Conservation (phyloP, 179 eudicot genomes). For the Silene coronaria region DNA sequence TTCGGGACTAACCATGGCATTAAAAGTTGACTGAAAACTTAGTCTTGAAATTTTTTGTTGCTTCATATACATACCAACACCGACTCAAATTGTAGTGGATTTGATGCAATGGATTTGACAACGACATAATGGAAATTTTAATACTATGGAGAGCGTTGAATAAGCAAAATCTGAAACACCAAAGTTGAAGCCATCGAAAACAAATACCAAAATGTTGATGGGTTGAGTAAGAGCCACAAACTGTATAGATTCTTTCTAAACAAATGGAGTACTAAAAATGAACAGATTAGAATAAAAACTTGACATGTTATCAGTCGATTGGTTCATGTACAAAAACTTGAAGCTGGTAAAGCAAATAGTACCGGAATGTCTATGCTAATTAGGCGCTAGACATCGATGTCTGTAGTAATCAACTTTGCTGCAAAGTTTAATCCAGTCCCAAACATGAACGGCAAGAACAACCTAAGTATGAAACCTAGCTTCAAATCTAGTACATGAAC, state of each 20-base stretch:
- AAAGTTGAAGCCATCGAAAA: constrained; percentile 37
- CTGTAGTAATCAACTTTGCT: constrained; percentile 66
- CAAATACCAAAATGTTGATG: constrained; percentile 30
- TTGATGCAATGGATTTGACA: too few relatives aligned
- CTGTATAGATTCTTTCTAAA: constrained; percentile 24
- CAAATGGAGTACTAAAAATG: not conserved
- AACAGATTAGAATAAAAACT: too few relatives aligned
- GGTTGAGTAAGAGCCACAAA: constrained; percentile 77
- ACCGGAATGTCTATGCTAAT: constrained; percentile 81
- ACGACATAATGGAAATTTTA: not conserved
- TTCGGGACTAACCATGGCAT: too few relatives aligned
- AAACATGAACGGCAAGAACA: constrained; percentile 56
- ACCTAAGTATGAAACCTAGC: constrained; percentile 75
- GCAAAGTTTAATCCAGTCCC: constrained; percentile 86
- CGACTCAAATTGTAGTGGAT: too few relatives aligned
- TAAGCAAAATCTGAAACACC: constrained; percentile 82
- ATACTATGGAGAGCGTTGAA: constrained; percentile 70
- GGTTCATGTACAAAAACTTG: too few relatives aligned
- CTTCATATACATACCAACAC: too few relatives aligned
- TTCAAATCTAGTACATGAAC: constrained; percentile 33
- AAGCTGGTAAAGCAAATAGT: constrained; percentile 9
- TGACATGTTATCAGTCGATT: too few relatives aligned
- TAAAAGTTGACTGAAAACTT: too few relatives aligned
- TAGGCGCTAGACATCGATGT: constrained; percentile 47
- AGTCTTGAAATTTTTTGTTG: too few relatives aligned